Conservation (phyloP, 345 rosid genomes). For the Cochlearia excelsa region DNA sequence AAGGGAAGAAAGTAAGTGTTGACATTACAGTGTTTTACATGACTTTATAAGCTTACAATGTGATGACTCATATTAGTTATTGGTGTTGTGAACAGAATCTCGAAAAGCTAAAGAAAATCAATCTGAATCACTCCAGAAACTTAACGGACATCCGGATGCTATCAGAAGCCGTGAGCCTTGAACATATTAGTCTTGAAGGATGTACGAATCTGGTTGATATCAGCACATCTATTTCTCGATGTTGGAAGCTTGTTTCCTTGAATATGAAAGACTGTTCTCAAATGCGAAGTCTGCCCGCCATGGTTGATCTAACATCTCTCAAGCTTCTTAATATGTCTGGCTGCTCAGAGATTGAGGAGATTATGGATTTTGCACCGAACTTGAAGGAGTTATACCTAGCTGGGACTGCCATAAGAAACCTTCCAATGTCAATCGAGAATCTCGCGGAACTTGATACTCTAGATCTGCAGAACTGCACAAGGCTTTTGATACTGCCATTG, state of each 20-base stretch:
- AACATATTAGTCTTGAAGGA: conserved; percentile 29
- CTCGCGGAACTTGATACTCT: conserved; percentile 18
- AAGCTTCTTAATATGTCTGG: conserved; percentile 22
- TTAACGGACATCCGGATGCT: conserved; percentile 10
- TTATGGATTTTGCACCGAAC: conserved; percentile 27
- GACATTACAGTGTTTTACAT: neutral
- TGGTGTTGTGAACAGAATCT: conserved; percentile 19
- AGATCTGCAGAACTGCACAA: conserved; percentile 15
- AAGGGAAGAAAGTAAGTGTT: conserved; percentile 22
- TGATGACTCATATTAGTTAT: conserved; percentile 6
- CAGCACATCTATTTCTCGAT: conserved; percentile 13
- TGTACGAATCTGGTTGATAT: conserved; percentile 23
- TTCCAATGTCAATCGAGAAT: conserved; percentile 9
- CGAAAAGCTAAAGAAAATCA: conserved; percentile 12
- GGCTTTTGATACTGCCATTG: conserved; percentile 11
- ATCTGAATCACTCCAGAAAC: conserved; percentile 2
- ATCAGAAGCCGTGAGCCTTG: conserved; percentile 19
- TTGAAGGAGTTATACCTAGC: conserved; percentile 21
- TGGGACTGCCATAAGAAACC: conserved; percentile 18
- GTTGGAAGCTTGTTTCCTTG: conserved; percentile 25
- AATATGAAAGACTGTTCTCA: conserved; percentile 25
- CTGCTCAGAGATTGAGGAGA: conserved; percentile 10
- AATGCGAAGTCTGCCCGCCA: neutral
- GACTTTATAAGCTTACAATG: neutral
- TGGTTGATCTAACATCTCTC: conserved; percentile 11